Evolutionary conservation across 2,329 filamentous ascomycete genomes (phyloP).

Genomic region (Fusarium goolgardi): DNA sequence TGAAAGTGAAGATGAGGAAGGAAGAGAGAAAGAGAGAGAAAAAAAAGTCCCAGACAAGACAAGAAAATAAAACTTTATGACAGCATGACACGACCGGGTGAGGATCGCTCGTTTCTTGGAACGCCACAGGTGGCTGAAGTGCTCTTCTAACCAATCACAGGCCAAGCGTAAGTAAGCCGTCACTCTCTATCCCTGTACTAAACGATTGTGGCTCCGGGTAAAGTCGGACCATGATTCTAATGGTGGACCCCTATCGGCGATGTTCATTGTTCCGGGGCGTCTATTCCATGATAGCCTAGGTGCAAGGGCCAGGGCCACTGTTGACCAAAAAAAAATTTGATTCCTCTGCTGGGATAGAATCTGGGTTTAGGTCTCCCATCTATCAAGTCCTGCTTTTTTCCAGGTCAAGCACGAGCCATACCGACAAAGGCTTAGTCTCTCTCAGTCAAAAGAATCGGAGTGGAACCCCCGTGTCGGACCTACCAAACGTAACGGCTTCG

Average conservation of each 20-base stretch:
- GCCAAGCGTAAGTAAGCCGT: conserved; percentile 25
- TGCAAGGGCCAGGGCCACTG: background rate
- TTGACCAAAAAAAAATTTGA: conserved; percentile 13
- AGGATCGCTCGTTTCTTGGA: conserved; percentile 25
- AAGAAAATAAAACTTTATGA: conserved; percentile 55
- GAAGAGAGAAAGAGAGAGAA: conserved; percentile 37
- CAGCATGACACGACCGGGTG: conserved; percentile 51
- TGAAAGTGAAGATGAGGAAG: conserved; percentile 37
- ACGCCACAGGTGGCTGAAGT: conserved; percentile 39
- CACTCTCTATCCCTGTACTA: conserved; percentile 18
- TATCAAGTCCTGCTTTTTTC: conserved; percentile 10
- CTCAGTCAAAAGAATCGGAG: conserved; percentile 27
- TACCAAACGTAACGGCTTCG: conserved; percentile 29
- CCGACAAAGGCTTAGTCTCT: conserved; percentile 12
- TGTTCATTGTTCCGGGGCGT: conserved; percentile 45
- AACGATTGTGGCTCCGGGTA: conserved; percentile 48
- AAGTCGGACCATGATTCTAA: conserved; percentile 48
- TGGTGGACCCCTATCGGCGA: conserved; percentile 22
- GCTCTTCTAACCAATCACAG: conserved; percentile 53
- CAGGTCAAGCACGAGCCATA: background rate
- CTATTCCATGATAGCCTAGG: conserved; percentile 2
- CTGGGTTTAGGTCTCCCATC: background rate
- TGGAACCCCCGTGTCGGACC: conserved; percentile 30
- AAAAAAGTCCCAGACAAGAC: conserved; percentile 43
- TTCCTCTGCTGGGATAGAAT: background rate